Conservation (phyloP, 208 protist genomes). For the Leishmania aethiopica region DNA sequence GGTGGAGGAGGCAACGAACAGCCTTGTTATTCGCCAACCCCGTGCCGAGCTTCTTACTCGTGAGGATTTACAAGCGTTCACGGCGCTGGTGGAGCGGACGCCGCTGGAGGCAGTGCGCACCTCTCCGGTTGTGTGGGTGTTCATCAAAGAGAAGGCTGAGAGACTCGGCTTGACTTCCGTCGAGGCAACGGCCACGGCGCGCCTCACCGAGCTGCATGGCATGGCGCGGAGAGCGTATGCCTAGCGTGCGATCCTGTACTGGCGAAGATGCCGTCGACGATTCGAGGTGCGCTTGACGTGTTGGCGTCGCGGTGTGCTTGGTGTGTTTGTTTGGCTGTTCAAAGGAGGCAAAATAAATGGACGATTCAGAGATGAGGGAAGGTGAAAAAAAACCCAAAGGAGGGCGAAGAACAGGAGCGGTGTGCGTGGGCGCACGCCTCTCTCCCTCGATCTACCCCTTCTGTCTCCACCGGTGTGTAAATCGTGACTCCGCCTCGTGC, state of each 20-base stretch:
- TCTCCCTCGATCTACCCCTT: not conserved
- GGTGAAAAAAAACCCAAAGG: too few relatives aligned
- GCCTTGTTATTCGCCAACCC: conserved; percentile 40
- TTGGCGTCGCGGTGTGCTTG: not conserved
- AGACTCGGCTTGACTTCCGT: conserved; percentile 35
- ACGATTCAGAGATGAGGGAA: not conserved
- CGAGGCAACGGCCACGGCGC: conserved; percentile 10
- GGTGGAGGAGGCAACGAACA: conserved; percentile 33
- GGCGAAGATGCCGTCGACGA: not conserved
- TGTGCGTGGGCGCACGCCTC: not conserved
- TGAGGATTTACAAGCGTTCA: conserved; percentile 48
- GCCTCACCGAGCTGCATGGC: conserved; percentile 5
- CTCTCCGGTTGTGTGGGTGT: conserved; percentile 53
- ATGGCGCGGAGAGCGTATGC: not conserved
- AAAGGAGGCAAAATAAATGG: not conserved
- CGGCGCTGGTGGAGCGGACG: conserved; percentile 42
- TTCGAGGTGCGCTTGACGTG: not conserved
- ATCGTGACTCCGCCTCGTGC: not conserved
- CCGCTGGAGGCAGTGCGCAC: conserved; percentile 45
- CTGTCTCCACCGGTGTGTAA: not conserved
- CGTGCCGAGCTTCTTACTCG: conserved; percentile 48
- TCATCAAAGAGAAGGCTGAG: conserved; percentile 62
- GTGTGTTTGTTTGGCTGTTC: not conserved
- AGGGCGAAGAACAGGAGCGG: not conserved
- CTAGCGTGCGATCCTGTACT: not conserved